Percentiles rank a stretch among this genome's conserved stretches.
Conservation (phyloP, 495 filamentous ascomycete genomes). For the Penicillium lagena region DNA sequence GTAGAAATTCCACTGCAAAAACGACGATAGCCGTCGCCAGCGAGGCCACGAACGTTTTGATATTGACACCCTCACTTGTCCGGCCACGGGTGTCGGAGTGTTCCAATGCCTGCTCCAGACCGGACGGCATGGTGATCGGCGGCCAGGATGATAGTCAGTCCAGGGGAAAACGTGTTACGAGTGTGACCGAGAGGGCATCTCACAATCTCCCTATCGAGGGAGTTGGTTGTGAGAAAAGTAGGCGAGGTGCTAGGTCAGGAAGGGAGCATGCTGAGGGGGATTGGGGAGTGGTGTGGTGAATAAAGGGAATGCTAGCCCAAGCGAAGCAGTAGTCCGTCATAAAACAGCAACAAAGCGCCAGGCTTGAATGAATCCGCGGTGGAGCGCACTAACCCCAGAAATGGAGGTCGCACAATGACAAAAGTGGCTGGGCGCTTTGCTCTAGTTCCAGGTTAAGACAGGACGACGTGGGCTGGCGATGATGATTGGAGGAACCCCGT, state of each 20-base stretch:
- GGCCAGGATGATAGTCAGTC: neutral
- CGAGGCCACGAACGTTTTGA: conserved; percentile 66
- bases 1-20: conserved; percentile 69
- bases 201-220: no score
- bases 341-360: conserved; percentile 13
- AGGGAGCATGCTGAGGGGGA: no score
- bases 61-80: conserved; percentile 38
- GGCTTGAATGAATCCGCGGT: conserved; percentile 3
- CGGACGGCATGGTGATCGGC: conserved; percentile 21
- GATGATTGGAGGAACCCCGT: conserved; percentile 21
- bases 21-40: conserved; percentile 62
- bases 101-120: conserved; percentile 30
- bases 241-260: no score
- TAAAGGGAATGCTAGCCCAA: neutral
- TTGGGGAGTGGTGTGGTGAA: neutral
- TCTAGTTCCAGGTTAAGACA: no score
- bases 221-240: no score
- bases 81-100: conserved; percentile 33
- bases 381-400: conserved; percentile 4
- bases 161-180: no score
- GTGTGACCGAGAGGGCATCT: no score
- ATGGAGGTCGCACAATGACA: conserved; percentile 13
- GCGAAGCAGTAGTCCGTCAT: conserved; percentile 5
- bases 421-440: conserved; percentile 11
- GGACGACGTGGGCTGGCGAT: neutral